Evolutionary conservation across 768 basidiomycete genomes (phyloP), one percentile per base, ranked within the genome.

Genomic region (Rossbeevera mucosa): DNA sequence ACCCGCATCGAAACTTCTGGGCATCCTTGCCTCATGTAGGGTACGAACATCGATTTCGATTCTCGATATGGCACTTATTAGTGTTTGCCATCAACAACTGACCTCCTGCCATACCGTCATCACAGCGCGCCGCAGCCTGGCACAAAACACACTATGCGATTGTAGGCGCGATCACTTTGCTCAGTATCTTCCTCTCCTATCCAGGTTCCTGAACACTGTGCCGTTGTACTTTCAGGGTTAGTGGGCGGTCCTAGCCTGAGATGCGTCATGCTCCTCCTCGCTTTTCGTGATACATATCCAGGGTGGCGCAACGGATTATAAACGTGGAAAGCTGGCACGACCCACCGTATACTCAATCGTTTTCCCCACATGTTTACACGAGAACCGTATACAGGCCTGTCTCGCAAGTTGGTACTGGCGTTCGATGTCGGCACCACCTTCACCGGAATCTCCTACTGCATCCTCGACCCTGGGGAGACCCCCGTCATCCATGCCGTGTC

Each of bases 401-500:
- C 59, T 5, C 65, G 65, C 31, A 68, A 68, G 50, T 53, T 73
- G 22, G 62, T 73, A 44, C 53, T 74, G 28, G 68, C 69, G 1
- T 65, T 57, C 4, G 55, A 57, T 16, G 55, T 56, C 1, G 71
- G 72, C 4, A 74, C 72, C 4, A 74, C 72, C 0, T 73, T 62
- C 44, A 67, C 67, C 22, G 72, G 72, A 7, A 61, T 73, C 5
- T 69, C 67, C 6, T 72, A 72, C 43, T 65, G 55, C 18, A 74
- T 79, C 53, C 66, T 78, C 11, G 74, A 59, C 52, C 74, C 74
- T 9, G 60, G 59, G 13, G 58, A 68, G 22, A 25, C 62, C 20
- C 66, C 68, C 1, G 30, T 51, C 31, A 59, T 58, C 12, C 47
- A 55, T 13, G 64, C 53, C 8, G 66, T 68, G 18, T 47, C 62